Evolutionary conservation across 192 early-diverging fungal genomes (phyloP).

Genomic region (Podila epigama): DNA sequence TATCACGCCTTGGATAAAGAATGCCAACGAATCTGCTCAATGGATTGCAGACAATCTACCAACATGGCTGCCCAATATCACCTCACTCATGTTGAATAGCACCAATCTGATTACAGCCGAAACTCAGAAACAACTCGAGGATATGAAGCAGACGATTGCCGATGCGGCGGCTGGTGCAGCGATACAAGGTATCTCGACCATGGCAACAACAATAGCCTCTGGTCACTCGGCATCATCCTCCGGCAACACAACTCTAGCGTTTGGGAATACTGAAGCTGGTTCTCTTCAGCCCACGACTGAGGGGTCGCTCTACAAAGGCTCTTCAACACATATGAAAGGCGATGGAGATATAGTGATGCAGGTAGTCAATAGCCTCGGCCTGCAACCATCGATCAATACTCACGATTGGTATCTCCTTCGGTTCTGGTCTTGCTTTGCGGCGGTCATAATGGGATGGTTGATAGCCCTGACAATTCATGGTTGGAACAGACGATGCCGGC

Average conservation of each 20-base stretch:
- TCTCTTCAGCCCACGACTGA: not conserved
- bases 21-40: not conserved
- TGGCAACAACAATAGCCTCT: not conserved
- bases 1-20: slow-evolving; percentile 7
- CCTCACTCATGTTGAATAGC: slow-evolving; percentile 28
- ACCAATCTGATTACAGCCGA: not conserved
- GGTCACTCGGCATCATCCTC: not conserved
- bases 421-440: slow-evolving; percentile 54
- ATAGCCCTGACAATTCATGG: slow-evolving; percentile 52
- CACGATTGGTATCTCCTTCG: slow-evolving; percentile 60
- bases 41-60: slow-evolving; percentile 27
- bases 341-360: slow-evolving; percentile 47
- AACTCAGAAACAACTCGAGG: slow-evolving; percentile 3
- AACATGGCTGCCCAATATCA: slow-evolving; percentile 35
- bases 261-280: not conserved
- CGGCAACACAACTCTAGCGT: not conserved
- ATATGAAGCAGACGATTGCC: slow-evolving; percentile 3
- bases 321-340: not conserved
- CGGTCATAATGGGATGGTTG: slow-evolving; percentile 37
- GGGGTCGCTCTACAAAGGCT: not conserved
- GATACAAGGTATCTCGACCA: not conserved
- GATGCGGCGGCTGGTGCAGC: not conserved
- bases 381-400: slow-evolving; percentile 59
- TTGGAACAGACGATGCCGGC: slow-evolving; percentile 49
- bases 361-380: slow-evolving; percentile 42